Base-by-base conservation (phyloP, 371 early-diverging fungal species). In the Pancytospora epiphaga region DNA sequence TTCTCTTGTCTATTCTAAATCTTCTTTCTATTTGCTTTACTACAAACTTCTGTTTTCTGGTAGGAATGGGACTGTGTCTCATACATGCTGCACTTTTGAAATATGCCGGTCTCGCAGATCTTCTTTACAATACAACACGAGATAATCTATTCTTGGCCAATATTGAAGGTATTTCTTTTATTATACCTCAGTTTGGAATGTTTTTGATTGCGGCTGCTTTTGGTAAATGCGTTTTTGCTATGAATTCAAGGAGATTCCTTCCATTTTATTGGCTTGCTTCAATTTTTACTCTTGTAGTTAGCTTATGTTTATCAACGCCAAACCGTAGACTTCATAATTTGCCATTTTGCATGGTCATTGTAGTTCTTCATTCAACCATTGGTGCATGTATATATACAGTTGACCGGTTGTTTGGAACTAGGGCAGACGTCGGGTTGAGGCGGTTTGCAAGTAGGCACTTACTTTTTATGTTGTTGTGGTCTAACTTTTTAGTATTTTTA, bases 101-200 rank as follows among this genome's bases (percentile, higher is more conserved):
- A 3, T 4, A 30, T 12, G 29, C 27, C 12, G 30, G 36, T 3
- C 32, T 60, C 2, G 34, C 56, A n/a, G 30, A 57, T 15, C 72
- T 60, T 38, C 22, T 51, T 9, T 39, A 64, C 51, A 39, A 58
- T 37, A 62, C 50, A 19, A 60, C 15, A 37, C 63, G 81, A 68
- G 43, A 39, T 1, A 72, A 36, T 27, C 60, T 77, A 15, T 22
- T 78, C 2, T 36, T 25, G 6, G 40, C 66, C 49, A 81, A 81
- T 65, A 74, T 72, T 37, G 81, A 81, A 67, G 77, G 79, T 0
- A 18, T 81, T 19, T 38, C 62, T 36, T 65, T 60, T 12, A 63
- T 79, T 34, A 3, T 79, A 40, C 76, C 79, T 2, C 77, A 60
- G 34, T 27, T 75, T 9, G 70, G 62, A n/a, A 54, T 78, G 18